A percentile compares a stretch with the other conserved stretches of the same genome.
phyloP scores from a whole-genome alignment of 768 basidiomycete genomes.

The Amanita rubescens region DNA sequence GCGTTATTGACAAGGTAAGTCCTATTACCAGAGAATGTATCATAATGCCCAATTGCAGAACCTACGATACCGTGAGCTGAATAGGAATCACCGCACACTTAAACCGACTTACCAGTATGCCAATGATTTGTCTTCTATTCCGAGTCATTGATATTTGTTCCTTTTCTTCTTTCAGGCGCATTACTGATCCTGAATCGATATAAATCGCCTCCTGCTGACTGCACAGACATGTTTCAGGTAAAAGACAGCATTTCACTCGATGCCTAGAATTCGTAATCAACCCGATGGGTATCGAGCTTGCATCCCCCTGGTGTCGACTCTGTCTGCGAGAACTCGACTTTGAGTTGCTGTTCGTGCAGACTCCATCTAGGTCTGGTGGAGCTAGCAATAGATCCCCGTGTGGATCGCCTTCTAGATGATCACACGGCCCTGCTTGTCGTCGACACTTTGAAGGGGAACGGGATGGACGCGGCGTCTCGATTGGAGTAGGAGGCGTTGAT shows the following conservation, averaged over 20 bases:
- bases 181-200: conserved; percentile 10
- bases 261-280: conserved; percentile 24
- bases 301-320: background rate
- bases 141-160: conserved; percentile 31
- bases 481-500: conserved; percentile 40
- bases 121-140: conserved; percentile 59
- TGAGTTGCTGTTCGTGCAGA: background rate
- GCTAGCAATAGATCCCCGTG: background rate
- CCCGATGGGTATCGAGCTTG: conserved; percentile 16
- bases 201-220: conserved; percentile 3
- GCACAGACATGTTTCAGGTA: conserved; percentile 5
- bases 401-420: background rate
- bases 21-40: conserved; percentile 79
- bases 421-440: background rate
- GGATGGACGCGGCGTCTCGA: conserved; percentile 17
- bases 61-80: conserved; percentile 32
- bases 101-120: conserved; percentile 51
- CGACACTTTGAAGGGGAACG: background rate
- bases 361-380: background rate
- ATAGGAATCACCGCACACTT: background rate
- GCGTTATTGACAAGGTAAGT: conserved; percentile 63
- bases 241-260: conserved; percentile 15
- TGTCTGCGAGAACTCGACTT: background rate
- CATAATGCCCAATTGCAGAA: conserved; percentile 82
- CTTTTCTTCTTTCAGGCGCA: conserved; percentile 9